Evolutionary conservation across 345 rosid genomes (phyloP).

Genomic region (Kernera saxatilis): DNA sequence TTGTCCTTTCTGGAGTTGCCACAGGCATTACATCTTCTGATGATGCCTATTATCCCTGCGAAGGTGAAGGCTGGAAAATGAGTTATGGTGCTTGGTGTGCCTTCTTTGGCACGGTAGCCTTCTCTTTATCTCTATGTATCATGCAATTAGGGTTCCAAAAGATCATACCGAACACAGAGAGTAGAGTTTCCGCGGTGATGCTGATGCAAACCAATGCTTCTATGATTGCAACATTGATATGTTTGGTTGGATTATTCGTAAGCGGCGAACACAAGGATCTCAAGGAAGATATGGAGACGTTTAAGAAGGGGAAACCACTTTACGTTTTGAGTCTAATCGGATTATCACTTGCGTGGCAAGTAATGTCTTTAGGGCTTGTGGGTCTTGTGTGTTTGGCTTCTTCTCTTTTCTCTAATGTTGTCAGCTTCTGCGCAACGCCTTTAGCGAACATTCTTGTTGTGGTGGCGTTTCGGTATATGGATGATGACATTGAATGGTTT

Average conservation of each 20-base stretch:
- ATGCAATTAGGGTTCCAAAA: conserved; percentile 38
- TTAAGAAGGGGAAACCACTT: conserved; percentile 16
- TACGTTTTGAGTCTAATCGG: conserved; percentile 23
- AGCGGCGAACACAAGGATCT: conserved; percentile 13
- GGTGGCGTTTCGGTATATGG: conserved; percentile 26
- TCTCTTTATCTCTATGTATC: conserved; percentile 37
- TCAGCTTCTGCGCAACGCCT: conserved; percentile 20
- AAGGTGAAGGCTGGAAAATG: conserved; percentile 8
- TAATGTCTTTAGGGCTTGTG: conserved; percentile 32
- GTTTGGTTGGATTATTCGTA: conserved; percentile 21
- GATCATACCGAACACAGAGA: background rate
- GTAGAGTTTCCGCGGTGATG: conserved; percentile 16
- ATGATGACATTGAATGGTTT: conserved; percentile 23
- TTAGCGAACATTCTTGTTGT: conserved; percentile 23
- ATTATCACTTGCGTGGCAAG: conserved; percentile 31
- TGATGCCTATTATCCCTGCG: conserved; percentile 28
- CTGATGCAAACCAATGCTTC: conserved; percentile 19
- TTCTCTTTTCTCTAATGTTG: conserved; percentile 38
- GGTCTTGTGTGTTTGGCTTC: conserved; percentile 35
- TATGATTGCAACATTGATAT: conserved; percentile 23
- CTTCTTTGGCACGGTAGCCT: conserved; percentile 36
- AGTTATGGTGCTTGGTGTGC: conserved; percentile 29
- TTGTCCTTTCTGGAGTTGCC: conserved; percentile 35
- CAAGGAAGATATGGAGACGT: conserved; percentile 12
- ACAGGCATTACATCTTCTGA: conserved; percentile 37